Conservation (phyloP, 768 basidiomycete species). For the Tubosaeta sp. region DNA sequence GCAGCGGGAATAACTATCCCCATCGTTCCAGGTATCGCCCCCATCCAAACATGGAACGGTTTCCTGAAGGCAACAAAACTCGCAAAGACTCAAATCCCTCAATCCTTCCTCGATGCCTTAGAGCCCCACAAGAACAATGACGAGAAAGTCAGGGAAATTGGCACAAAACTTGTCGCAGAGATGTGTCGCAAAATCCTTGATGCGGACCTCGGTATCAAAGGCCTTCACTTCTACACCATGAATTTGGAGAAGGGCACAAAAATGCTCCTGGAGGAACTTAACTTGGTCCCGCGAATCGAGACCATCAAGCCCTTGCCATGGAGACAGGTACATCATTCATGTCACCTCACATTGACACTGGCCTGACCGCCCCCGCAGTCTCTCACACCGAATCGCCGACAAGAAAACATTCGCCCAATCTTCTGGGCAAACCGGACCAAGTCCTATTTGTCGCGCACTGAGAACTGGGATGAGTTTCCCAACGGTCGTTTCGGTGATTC, state of each 20-base stretch:
- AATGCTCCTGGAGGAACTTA: conserved; percentile 91
- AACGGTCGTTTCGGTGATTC: conserved; percentile 99
- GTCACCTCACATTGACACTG: not conserved
- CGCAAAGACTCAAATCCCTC: conserved; percentile 76
- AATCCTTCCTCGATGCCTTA: conserved; percentile 66
- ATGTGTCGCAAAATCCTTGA: conserved; percentile 87
- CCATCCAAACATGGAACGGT: conserved; percentile 95
- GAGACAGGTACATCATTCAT: conserved; percentile 67
- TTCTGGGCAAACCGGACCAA: conserved; percentile 98
- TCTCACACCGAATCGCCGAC: conserved; percentile 86
- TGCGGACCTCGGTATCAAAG: conserved; percentile 77
- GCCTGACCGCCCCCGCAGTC: conserved; percentile 47
- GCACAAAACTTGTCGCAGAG: conserved; percentile 91
- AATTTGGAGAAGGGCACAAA: conserved; percentile 94
- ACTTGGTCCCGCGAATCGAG: conserved; percentile 82
- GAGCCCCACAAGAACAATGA: conserved; percentile 90
- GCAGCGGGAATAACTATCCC: conserved; percentile 85
- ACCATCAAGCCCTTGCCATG: conserved; percentile 94
- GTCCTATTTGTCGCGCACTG: conserved; percentile 92
- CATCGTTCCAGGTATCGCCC: conserved; percentile 91
- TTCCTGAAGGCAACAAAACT: conserved; percentile 80
- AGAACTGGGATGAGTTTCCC: conserved; percentile 99
- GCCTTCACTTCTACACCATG: conserved; percentile 96
- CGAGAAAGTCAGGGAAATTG: conserved; percentile 87
- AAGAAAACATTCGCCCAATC: conserved; percentile 93